Evolutionary conservation across 1,284 basidiomycete genomes (phyloP).

Genomic region (Ganoderma lucidum): DNA sequence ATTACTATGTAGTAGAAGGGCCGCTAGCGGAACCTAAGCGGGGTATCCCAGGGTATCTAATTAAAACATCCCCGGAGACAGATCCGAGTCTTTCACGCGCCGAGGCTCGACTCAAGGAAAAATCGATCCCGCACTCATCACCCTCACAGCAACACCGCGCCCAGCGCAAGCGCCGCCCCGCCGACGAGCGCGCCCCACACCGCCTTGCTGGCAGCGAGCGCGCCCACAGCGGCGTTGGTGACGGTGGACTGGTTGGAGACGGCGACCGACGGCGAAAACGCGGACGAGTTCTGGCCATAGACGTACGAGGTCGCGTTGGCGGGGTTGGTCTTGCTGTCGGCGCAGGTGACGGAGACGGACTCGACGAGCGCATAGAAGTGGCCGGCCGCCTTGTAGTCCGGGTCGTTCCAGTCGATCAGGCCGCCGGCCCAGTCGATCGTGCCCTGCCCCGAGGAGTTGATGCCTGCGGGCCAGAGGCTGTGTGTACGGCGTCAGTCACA

Average conservation of each 20-base stretch:
- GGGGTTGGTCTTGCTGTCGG: conserved; percentile 51
- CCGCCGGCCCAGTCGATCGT: conserved; percentile 83
- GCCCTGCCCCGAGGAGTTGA: conserved; percentile 63
- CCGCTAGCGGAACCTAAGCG: not conserved
- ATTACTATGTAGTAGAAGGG: not conserved
- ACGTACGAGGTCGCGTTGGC: conserved; percentile 65
- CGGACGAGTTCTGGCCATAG: conserved; percentile 62
- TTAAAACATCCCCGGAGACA: not conserved
- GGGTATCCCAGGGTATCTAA: conserved; percentile 5
- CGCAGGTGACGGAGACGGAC: conserved; percentile 64
- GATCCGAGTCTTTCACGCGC: not conserved
- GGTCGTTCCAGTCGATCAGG: conserved; percentile 79
- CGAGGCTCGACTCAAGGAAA: not conserved
- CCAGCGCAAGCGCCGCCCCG: conserved; percentile 28
- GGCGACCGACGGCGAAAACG: conserved; percentile 56
- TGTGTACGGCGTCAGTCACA: conserved; percentile 7
- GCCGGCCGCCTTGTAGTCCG: conserved; percentile 74
- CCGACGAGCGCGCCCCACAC: conserved; percentile 28
- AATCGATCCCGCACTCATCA: too few relatives aligned
- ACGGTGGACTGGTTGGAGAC: conserved; percentile 63
- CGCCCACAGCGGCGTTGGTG: conserved; percentile 30
- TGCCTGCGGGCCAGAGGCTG: conserved; percentile 83
- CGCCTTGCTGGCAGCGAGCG: conserved; percentile 11
- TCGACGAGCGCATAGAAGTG: conserved; percentile 27
- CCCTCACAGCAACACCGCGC: conserved; percentile 26